Evolutionary conservation across 805 yeast genomes (phyloP), one percentile per base, ranked within the genome.

Genomic region (Wickerhamiella nectarea): DNA sequence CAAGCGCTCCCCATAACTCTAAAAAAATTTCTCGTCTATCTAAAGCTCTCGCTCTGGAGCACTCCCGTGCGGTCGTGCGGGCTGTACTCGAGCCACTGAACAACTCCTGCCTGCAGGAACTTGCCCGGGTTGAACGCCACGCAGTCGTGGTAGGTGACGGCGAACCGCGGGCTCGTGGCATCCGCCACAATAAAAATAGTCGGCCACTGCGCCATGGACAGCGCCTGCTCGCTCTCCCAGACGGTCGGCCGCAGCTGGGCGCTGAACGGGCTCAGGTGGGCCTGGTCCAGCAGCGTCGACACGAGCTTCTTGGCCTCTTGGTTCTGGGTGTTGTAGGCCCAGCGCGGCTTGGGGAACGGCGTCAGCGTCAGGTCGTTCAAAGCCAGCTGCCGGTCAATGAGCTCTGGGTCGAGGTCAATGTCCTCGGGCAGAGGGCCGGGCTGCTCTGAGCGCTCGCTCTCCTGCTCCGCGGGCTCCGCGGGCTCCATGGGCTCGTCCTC

Each of bases 211-310:
- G 78, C 72, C 41, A 91, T 58, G 18, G 79, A 68, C 48, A 89
- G 64, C 4, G 75, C 64, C 50, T 77, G 76, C 56, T 84, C 94
- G 53, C 72, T 72, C 46, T 76, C 78, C 66, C 93, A 74, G 17
- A 74, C 64, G 1, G 83, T 67, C 0, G 93, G 81, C 48, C 83
- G 71, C 21, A 74, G 62, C 18, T 67, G 61, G 15, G 66, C 60
- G 2, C 76, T 63, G 55, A 87, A 85, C 10, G 98, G 98, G 25
- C 91, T 80, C 37, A 91, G 59, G 55, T 76, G 80, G 0, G 91
- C 91, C 61, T 91, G 99, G 55, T 84, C 94, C 10, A 91, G 60
- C 0, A 91, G 48, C 0, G 96, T 86, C 50, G 81, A 78, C 14
- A 80, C 83, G 2, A 86, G 61, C 54, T 79, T 52, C n/a, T 64